Conservation (phyloP, 2,329 filamentous ascomycete species). For the Sporothrix inflata region DNA sequence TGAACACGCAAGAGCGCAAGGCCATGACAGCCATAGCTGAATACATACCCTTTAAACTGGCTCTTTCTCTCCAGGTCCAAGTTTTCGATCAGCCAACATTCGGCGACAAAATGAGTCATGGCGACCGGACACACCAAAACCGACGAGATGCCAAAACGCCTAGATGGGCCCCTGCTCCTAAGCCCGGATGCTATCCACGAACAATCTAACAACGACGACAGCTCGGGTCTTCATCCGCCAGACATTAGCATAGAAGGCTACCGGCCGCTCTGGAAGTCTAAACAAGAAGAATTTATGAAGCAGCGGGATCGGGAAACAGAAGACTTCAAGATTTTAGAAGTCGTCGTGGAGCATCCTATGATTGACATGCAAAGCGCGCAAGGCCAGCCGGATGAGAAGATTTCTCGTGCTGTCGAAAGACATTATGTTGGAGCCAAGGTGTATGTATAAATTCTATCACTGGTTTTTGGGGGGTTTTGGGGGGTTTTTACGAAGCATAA, state of each 20-base stretch:
- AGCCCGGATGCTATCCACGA: constrained; percentile 3
- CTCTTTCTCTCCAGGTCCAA: constrained; percentile 8
- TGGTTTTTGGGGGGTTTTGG: background rate
- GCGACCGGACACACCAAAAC: background rate
- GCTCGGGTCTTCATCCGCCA: background rate
- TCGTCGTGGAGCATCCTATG: constrained; percentile 11
- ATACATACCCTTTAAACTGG: background rate
- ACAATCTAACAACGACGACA: background rate
- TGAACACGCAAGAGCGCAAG: background rate
- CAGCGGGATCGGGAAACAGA: background rate
- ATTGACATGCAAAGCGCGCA: constrained; percentile 11
- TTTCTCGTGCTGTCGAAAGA: constrained; percentile 15
- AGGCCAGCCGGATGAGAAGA: constrained; percentile 16
- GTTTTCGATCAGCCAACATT: constrained; percentile 10
- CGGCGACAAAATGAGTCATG: background rate
- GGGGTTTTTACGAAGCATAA: background rate
- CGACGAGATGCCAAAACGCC: background rate
- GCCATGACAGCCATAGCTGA: background rate
- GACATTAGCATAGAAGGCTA: constrained; percentile 5
- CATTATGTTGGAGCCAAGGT: constrained; percentile 4
- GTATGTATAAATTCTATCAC: constrained; percentile 7
- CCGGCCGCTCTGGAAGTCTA: background rate
- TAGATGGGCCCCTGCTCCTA: background rate
- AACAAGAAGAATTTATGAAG: background rate
- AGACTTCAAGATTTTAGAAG: constrained; percentile 5